A percentile compares a stretch with the other conserved stretches of the same genome.
Evolutionary conservation across 495 filamentous ascomycete species (phyloP).

Genomic region (Thozetella sp.): DNA sequence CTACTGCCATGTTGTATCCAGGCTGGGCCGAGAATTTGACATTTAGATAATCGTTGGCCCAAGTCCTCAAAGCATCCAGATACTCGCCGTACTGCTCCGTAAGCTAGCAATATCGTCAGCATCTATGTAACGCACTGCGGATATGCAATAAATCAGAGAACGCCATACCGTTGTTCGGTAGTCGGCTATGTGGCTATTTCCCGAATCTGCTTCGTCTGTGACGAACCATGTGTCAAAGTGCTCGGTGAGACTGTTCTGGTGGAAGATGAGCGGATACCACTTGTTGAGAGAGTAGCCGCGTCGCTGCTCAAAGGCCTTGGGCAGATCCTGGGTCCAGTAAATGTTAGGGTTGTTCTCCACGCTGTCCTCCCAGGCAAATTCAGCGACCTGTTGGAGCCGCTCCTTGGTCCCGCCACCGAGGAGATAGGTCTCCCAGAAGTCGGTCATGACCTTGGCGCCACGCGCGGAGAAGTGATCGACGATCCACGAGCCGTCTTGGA

Average conservation of each 20-base stretch:
- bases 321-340: constrained; percentile 2
- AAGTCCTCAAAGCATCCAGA: not conserved
- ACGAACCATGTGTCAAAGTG: constrained; percentile 1
- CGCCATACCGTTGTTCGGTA: not conserved
- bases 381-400: not conserved
- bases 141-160: not conserved
- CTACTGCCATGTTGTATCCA: constrained; percentile 5
- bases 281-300: not conserved
- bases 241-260: constrained; percentile 1
- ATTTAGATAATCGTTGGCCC: not conserved
- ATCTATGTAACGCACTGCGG: not conserved
- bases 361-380: constrained; percentile 1
- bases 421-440: constrained; percentile 1
- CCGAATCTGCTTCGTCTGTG: constrained; percentile 4
- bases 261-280: constrained; percentile 4
- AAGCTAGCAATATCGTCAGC: not conserved
- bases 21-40: constrained; percentile 4
- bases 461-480: not conserved
- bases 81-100: constrained; percentile 5
- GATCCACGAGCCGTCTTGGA: not conserved
- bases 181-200: constrained; percentile 6
- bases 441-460: not conserved
- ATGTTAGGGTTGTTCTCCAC: constrained; percentile 2
- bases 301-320: not conserved
- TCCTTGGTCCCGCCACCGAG: not conserved